Base-by-base conservation (phyloP, 2,329 filamentous ascomycete species). In the Exophiala lecanii-corni region DNA sequence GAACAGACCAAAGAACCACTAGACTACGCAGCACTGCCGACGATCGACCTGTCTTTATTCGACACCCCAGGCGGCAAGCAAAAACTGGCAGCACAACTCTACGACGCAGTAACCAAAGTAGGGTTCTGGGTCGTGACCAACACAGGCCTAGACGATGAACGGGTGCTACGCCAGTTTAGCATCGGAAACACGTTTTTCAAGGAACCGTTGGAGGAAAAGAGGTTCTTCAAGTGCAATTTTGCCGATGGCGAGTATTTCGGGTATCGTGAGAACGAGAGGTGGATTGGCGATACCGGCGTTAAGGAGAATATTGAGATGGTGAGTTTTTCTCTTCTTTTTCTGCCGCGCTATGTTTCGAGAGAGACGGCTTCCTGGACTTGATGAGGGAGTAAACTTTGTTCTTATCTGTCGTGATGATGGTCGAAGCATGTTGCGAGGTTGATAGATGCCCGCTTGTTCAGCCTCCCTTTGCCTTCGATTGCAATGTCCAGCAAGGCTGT, bases 31-130 rank as follows among this genome's bases (percentile, higher is more conserved):
- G 71, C 77, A 39, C 65, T 79, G 2, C 68, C 72, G 4, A 76
- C 73, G 2, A 67, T 79, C 5, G 75, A 79, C 54, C 66, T 80
- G 2, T 71, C 72, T 23, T 67, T 69, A 20, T 79, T 76, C 54
- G 69, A 74, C 19, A 57, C 69, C 31, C 73, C 74, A 0, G 74
- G 70, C 0, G 75, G 76, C 3, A 79, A 78, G 51, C 63, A 76
- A 46, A 62, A 64, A 26, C 60, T 81, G 1, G 73, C 75, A 2
- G 65, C 68, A 26, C 72, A 78, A 50, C 66, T 81, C 2, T 69
- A 73, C 34, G 71, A 79, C 39, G 76, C 76, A 0, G 70, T 75
- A 9, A 59, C 58, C 1, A 25, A 53, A 15, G 58, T 61, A 21
- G 59, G 59, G 0, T 62, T 62, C 45, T 62, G 57, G 57, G 55